phyloP scores from a whole-genome alignment of 2,329 filamentous ascomycete species.

The Madurella fahalii region DNA sequence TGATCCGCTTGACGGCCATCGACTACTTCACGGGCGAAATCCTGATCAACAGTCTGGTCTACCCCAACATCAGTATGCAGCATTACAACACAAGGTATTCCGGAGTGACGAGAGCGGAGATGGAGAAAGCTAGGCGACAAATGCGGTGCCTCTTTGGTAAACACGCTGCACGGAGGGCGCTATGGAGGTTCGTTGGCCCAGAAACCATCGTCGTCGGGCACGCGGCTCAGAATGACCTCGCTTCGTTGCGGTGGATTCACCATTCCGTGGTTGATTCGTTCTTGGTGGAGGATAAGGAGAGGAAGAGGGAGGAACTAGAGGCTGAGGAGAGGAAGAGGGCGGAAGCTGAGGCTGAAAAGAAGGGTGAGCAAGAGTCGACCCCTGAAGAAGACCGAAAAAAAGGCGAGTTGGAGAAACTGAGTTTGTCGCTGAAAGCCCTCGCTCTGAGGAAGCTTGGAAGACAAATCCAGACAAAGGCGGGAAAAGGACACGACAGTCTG shows the following conservation, averaged over 20 bases:
- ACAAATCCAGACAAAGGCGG: conserved; percentile 7
- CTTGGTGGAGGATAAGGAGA: conserved; percentile 30
- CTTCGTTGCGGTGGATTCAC: conserved; percentile 47
- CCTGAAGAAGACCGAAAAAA: conserved; percentile 10
- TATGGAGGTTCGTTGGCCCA: conserved; percentile 43
- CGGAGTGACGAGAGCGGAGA: conserved; percentile 40
- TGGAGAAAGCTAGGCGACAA: conserved; percentile 34
- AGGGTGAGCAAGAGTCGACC: background rate
- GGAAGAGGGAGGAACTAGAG: conserved; percentile 14
- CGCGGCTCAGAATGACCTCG: conserved; percentile 39
- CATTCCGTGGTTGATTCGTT: conserved; percentile 42
- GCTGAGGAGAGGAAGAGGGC: background rate
- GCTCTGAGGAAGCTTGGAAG: conserved; percentile 12
- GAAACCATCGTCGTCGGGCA: conserved; percentile 49
- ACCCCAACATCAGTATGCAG: conserved; percentile 41
- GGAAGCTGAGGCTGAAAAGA: background rate
- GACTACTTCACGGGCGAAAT: conserved; percentile 48
- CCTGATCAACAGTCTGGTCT: conserved; percentile 49
- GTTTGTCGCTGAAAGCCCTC: conserved; percentile 14
- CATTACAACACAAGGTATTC: conserved; percentile 50
- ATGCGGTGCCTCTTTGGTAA: conserved; percentile 38
- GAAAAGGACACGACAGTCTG: conserved; percentile 15
- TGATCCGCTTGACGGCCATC: conserved; percentile 49
- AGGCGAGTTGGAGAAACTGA: conserved; percentile 1
- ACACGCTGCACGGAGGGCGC: conserved; percentile 37